Evolutionary conservation across 805 yeast species (phyloP), one percentile per base, ranked within the genome.

Genomic region (Saccharomyces kudriavzevii): DNA sequence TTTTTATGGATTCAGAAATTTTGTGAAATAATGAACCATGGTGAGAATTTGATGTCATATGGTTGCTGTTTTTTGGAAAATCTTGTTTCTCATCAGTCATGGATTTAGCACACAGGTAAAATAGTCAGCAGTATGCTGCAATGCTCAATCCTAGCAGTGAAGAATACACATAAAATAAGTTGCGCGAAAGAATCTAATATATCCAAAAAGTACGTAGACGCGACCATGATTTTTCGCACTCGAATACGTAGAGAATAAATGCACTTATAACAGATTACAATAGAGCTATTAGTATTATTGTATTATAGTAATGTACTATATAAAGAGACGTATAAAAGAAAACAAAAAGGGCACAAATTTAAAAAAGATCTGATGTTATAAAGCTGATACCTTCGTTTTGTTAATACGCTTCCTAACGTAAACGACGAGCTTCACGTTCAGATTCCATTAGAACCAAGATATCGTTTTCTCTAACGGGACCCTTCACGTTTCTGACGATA

Each of bases 401-500:
- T 13, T 6, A 17, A 35, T 35, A 35, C 22, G 43, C 11, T 48
- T 50, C 57, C 57, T 84, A 84, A 84, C 92, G 88, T 78, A 87
- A 81, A 81, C 94, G 84, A 82, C 92, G 85, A 73, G 98, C 98
- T 84, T 92, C 99, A 85, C 99, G 92, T 84, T 92, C 99, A 68
- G 98, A 92, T 84, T 92, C 99, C 97, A 92, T 94, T 77, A 92
- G 85, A 78, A 96, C 94, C 77, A 92, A 87, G 81, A 94, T 89
- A 77, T 92, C 99, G 81, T 92, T 87, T 80, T 89, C 96, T 78
- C 96, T 87, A 77, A 89, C 96, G 77, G 96, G 96, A 74, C 96
- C 96, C 79, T 89, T 89, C 78, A 89, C 96, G 85, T 89, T 89
- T 85, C 96, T 88, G 83, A 89, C 95, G 72, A 89, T 89, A 74